These are phyloP conservation scores for Cyclotella cryptica DNA, from an alignment of 108 stramenopile species.

Conservation along the genomic window DNA sequence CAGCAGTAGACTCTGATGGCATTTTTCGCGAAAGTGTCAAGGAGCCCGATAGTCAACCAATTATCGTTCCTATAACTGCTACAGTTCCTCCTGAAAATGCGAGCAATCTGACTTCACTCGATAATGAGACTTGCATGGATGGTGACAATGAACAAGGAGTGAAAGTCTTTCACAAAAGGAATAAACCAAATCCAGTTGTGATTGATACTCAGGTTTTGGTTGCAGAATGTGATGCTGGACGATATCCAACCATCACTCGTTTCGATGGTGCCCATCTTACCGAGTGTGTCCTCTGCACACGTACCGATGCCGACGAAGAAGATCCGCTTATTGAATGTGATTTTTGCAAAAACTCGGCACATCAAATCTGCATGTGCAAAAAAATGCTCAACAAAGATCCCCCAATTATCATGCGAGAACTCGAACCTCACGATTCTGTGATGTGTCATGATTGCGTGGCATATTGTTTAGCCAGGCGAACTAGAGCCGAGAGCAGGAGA, in stretches of 20 bases:
- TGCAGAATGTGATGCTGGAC: constrained; percentile 71
- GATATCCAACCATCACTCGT: constrained; percentile 81
- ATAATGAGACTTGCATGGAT: neutral
- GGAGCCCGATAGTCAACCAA: too few relatives aligned
- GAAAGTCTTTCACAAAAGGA: neutral
- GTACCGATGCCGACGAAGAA: neutral
- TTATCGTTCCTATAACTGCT: too few relatives aligned
- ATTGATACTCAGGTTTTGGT: constrained; percentile 74
- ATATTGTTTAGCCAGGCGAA: constrained; percentile 53
- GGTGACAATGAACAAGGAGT: neutral
- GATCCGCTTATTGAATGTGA: constrained; percentile 65
- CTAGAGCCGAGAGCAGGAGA: constrained; percentile 75
- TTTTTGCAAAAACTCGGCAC: constrained; percentile 72
- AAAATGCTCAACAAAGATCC: constrained; percentile 49
- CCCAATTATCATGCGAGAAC: constrained; percentile 60
- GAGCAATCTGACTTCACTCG: neutral
- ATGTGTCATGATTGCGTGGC: constrained; percentile 81
- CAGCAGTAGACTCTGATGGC: too few relatives aligned
- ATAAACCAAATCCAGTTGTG: constrained; percentile 38
- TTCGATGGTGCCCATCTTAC: constrained; percentile 58
- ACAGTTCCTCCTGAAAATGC: neutral
- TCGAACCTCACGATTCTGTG: constrained; percentile 76
- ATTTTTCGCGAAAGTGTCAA: too few relatives aligned
- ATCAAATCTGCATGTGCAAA: constrained; percentile 67
- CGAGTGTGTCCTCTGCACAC: constrained; percentile 67